These are phyloP conservation scores for Penicillium lagena DNA, from an alignment of 495 filamentous ascomycete genomes.

Conservation along the genomic window DNA sequence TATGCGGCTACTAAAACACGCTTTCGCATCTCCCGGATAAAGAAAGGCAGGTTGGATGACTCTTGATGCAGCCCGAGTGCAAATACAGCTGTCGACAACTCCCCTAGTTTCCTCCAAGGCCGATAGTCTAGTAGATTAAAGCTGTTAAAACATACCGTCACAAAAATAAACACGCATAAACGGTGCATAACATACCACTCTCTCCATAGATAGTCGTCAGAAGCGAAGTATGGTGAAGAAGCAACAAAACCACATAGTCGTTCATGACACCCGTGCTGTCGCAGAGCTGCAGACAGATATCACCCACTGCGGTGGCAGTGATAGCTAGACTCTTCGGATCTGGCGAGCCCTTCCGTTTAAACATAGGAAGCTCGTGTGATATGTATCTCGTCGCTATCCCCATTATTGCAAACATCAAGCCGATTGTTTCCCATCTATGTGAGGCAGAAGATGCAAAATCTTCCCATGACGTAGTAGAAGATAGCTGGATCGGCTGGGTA, in stretches of 20 bases:
- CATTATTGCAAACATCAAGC: constrained; percentile 14
- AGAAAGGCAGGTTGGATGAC: constrained; percentile 29
- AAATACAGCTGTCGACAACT: constrained; percentile 25
- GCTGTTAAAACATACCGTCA: neutral
- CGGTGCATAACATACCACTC: constrained; percentile 9
- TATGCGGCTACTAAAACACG: constrained; percentile 42
- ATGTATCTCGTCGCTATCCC: constrained; percentile 13
- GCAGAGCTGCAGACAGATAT: constrained; percentile 26
- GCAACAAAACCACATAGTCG: constrained; percentile 16
- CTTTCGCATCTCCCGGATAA: constrained; percentile 38
- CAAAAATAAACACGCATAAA: neutral
- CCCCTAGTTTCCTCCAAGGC: constrained; percentile 21
- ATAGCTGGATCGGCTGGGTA: constrained; percentile 6
- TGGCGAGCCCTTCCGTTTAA: constrained; percentile 1
- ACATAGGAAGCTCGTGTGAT: constrained; percentile 1
- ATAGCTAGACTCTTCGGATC: constrained; percentile 7
- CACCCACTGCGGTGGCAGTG: constrained; percentile 11
- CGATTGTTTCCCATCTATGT: constrained; percentile 20
- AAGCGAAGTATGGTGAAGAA: constrained; percentile 15
- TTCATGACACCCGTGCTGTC: constrained; percentile 18
- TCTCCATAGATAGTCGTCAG: constrained; percentile 17
- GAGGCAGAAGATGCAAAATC: constrained; percentile 9
- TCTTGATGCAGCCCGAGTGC: constrained; percentile 49
- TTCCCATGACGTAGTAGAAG: constrained; percentile 9
- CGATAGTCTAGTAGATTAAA: constrained; percentile 10